These are phyloP conservation scores for Tolypocladium sp. DNA, from an alignment of 2,329 filamentous ascomycete genomes.

Conservation along the genomic window DNA sequence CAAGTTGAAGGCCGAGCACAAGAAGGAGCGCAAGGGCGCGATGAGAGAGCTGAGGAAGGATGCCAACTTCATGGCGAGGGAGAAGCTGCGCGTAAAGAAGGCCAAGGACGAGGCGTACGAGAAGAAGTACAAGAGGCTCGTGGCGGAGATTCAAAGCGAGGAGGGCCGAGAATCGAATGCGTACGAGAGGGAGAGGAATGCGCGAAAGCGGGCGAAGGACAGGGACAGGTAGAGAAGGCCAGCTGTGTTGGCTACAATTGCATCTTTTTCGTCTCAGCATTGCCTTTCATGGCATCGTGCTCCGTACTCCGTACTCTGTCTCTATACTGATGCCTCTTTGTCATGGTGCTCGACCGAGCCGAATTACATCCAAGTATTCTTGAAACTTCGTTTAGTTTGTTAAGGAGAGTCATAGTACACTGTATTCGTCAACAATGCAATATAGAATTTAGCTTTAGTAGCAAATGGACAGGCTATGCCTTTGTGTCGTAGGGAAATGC, in stretches of 20 bases:
- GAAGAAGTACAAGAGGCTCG: conserved; percentile 85
- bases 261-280: neutral
- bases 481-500: no score
- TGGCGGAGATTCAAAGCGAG: conserved; percentile 92
- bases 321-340: no score
- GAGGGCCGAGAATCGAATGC: conserved; percentile 79
- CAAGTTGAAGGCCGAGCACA: conserved; percentile 83
- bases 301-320: neutral
- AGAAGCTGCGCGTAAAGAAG: conserved; percentile 88
- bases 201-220: conserved; percentile 57
- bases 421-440: no score
- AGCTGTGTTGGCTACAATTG: neutral
- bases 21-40: conserved; percentile 90
- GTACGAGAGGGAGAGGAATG: conserved; percentile 79
- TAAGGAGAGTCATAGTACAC: no score
- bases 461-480: no score
- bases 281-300: no score
- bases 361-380: no score
- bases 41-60: conserved; percentile 93
- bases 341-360: no score
- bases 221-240: conserved; percentile 29
- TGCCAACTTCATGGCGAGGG: conserved; percentile 83
- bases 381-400: no score
- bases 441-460: no score
- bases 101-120: conserved; percentile 89